Conservation (phyloP, 1,139 yeast genomes). For the Debaryomyces fabryi region DNA sequence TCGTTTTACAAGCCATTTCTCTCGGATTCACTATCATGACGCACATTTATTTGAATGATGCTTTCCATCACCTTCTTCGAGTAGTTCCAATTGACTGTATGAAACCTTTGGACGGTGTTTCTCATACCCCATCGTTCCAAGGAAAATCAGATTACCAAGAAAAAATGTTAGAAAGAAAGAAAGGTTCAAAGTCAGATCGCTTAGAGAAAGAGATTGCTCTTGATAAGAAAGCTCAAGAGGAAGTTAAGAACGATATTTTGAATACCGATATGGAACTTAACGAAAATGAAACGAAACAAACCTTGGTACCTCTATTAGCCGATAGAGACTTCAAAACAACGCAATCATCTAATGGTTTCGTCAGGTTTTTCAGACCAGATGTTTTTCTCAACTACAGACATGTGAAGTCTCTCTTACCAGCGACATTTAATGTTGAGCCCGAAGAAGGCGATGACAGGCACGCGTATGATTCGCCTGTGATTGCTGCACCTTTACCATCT, state of each 20-base stretch:
- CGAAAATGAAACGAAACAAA: constrained; percentile 15
- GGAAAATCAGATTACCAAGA: constrained; percentile 40
- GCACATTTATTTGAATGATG: constrained; percentile 60
- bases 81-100: constrained; percentile 69
- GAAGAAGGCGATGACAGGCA: constrained; percentile 35
- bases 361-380: constrained; percentile 67
- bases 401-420: constrained; percentile 58
- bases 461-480: constrained; percentile 72
- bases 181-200: constrained; percentile 8
- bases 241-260: constrained; percentile 26
- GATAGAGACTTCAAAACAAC: constrained; percentile 49
- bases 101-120: constrained; percentile 69
- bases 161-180: constrained; percentile 32
- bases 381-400: constrained; percentile 58
- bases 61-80: constrained; percentile 64
- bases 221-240: constrained; percentile 22
- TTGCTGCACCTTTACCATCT: constrained; percentile 63
- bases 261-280: constrained; percentile 18
- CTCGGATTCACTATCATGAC: constrained; percentile 64
- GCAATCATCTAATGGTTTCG: constrained; percentile 32
- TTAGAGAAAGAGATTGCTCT: constrained; percentile 17
- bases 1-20: constrained; percentile 71
- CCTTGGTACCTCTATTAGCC: constrained; percentile 52
- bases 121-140: constrained; percentile 59
- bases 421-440: constrained; percentile 38